phyloP scores from a whole-genome alignment of 352 stramenopile genomes.

The Ophiocytium majus region DNA sequence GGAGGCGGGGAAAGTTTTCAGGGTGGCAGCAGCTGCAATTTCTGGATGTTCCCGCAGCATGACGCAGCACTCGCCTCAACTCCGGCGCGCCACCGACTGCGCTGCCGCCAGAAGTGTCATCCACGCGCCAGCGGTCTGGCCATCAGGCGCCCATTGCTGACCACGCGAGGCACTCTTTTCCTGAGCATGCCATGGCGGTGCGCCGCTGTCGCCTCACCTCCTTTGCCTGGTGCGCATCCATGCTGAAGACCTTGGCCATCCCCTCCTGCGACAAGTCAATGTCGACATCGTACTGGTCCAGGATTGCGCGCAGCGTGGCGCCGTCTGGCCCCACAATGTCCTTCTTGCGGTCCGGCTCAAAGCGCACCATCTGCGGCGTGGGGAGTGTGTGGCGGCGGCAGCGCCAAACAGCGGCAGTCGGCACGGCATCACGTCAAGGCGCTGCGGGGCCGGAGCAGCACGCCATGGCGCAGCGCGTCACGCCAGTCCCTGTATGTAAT shows the following conservation, averaged over 20 bases:
- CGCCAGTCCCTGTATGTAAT: no score
- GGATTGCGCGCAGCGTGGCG: constrained; percentile 63
- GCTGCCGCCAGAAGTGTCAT: not conserved
- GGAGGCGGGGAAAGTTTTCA: no score
- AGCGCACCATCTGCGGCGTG: constrained; percentile 59
- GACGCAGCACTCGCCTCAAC: not conserved
- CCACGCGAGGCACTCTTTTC: constrained; percentile 8
- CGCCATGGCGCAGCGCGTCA: no score
- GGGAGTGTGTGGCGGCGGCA: constrained; percentile 62
- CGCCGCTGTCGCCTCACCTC: constrained; percentile 26
- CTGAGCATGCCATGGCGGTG: constrained; percentile 24
- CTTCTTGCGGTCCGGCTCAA: constrained; percentile 39
- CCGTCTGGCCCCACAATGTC: constrained; percentile 30
- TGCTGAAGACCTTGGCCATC: constrained; percentile 78
- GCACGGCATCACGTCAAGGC: no score
- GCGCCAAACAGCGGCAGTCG: constrained; percentile 19
- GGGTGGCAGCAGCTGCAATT: not conserved
- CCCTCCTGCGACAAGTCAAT: constrained; percentile 76
- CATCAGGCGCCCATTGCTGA: not conserved
- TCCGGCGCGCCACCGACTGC: no score
- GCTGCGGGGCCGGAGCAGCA: no score
- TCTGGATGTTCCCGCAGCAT: no score
- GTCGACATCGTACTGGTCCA: constrained; percentile 62
- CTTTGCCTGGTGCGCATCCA: constrained; percentile 58
- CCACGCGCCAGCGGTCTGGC: not conserved